These are phyloP conservation scores for Coleophoma eucalyptorum DNA, from an alignment of 2,329 filamentous ascomycete species.

Conservation along the genomic window DNA sequence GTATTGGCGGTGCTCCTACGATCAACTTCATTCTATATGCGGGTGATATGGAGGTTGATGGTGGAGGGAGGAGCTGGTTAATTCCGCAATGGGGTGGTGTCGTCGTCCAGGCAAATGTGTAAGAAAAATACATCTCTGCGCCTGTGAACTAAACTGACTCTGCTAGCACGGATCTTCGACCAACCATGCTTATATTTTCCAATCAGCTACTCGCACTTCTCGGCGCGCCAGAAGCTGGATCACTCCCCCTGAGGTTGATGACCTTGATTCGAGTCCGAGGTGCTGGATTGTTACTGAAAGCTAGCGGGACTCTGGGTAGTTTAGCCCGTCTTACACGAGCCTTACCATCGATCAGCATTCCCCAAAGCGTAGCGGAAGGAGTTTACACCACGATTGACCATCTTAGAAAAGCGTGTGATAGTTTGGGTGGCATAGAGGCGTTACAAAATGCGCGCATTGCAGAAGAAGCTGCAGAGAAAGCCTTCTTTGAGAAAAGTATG, in stretches of 20 bases:
- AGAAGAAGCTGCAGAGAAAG: slow-evolving; percentile 83
- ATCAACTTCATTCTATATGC: slow-evolving; percentile 95
- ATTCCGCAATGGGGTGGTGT: slow-evolving; percentile 94
- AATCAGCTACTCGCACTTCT: slow-evolving; percentile 85
- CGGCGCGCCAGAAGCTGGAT: slow-evolving; percentile 78
- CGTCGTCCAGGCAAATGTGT: slow-evolving; percentile 53
- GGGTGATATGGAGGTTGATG: slow-evolving; percentile 49
- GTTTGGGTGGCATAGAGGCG: slow-evolving; percentile 62
- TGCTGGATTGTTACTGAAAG: slow-evolving; percentile 79
- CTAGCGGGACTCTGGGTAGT: slow-evolving; percentile 91
- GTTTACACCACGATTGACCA: slow-evolving; percentile 77
- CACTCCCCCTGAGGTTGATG: slow-evolving; percentile 79
- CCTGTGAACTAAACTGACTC: slow-evolving; percentile 45
- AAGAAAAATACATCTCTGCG: slow-evolving; percentile 45
- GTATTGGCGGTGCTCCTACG: slow-evolving; percentile 88
- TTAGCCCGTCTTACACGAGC: slow-evolving; percentile 81
- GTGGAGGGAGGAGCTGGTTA: slow-evolving; percentile 68
- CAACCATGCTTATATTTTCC: slow-evolving; percentile 85
- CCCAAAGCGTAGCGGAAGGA: slow-evolving; percentile 78
- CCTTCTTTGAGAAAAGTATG: slow-evolving; percentile 99
- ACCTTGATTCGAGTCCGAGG: slow-evolving; percentile 83
- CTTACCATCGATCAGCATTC: slow-evolving; percentile 87
- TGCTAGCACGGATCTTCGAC: slow-evolving; percentile 62
- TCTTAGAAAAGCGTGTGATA: slow-evolving; percentile 71
- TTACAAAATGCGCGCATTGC: slow-evolving; percentile 79